Percentiles rank a stretch among this genome's conserved stretches.
These are phyloP conservation scores for Sisymbrium irio DNA, from an alignment of 345 rosid species.

Conservation along the genomic window DNA sequence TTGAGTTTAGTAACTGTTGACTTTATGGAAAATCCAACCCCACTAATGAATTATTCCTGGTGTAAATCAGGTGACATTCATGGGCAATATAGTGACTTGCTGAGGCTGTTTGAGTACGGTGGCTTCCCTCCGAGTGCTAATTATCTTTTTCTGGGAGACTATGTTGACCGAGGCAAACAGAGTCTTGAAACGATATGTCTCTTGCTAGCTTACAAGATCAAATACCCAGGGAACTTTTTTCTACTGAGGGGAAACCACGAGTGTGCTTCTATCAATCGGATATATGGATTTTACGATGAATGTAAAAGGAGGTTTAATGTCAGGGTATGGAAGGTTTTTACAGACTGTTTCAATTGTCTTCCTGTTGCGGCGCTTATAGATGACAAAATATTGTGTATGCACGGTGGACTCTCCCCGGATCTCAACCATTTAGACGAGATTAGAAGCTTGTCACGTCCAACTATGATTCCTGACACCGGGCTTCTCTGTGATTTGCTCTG, in stretches of 20 bases:
- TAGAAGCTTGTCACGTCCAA: conserved; percentile 69
- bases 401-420: conserved; percentile 95
- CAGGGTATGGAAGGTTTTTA: conserved; percentile 85
- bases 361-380: conserved; percentile 90
- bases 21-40: neutral
- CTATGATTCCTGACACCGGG: conserved; percentile 75
- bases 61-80: conserved; percentile 73
- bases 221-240: conserved; percentile 89
- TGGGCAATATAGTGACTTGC: conserved; percentile 85
- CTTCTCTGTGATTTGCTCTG: conserved; percentile 90
- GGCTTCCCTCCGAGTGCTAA: conserved; percentile 92
- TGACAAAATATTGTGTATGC: conserved; percentile 95
- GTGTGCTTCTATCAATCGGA: conserved; percentile 88
- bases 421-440: conserved; percentile 72
- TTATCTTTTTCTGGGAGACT: conserved; percentile 88
- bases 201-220: conserved; percentile 84
- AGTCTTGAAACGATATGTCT: conserved; percentile 95
- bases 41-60: neutral
- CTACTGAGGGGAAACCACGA: conserved; percentile 92
- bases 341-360: conserved; percentile 89
- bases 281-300: conserved; percentile 93
- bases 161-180: conserved; percentile 96
- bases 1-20: neutral
- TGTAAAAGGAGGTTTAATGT: conserved; percentile 93
- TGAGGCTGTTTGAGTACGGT: conserved; percentile 92